Evolutionary conservation across 2,329 filamentous ascomycete genomes (phyloP).

Genomic region (Penicillium sp.): DNA sequence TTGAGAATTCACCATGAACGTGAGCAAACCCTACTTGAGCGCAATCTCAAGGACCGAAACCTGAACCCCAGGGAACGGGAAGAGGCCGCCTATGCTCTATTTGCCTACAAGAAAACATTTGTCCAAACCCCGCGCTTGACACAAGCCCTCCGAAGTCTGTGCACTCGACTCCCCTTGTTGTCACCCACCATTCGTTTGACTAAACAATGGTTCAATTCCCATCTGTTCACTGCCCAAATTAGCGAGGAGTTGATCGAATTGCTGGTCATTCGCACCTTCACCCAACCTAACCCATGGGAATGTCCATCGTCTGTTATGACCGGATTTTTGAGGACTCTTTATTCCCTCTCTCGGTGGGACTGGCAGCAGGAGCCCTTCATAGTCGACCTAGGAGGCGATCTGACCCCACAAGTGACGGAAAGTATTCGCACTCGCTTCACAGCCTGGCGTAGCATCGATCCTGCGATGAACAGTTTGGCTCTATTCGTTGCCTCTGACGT

Average conservation of each 20-base stretch:
- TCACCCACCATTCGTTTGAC: conserved; percentile 79
- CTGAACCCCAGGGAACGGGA: conserved; percentile 65
- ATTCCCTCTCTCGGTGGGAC: conserved; percentile 83
- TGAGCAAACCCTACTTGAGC: conserved; percentile 76
- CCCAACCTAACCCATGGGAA: conserved; percentile 77
- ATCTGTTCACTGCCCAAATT: conserved; percentile 76
- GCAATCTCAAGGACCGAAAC: conserved; percentile 72
- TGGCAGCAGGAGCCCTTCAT: conserved; percentile 83
- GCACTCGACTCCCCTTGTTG: conserved; percentile 74
- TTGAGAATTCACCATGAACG: conserved; percentile 86
- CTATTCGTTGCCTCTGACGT: conserved; percentile 79
- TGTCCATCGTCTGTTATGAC: conserved; percentile 72
- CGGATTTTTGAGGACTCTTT: conserved; percentile 77
- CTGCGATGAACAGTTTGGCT: conserved; percentile 77
- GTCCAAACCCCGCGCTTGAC: conserved; percentile 73
- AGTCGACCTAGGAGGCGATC: conserved; percentile 66
- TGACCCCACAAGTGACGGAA: conserved; percentile 61
- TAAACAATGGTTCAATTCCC: conserved; percentile 85
- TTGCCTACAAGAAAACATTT: conserved; percentile 69
- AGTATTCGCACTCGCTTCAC: conserved; percentile 70
- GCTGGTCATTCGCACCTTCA: conserved; percentile 72
- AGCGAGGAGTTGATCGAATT: conserved; percentile 81
- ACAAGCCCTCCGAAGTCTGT: conserved; percentile 75
- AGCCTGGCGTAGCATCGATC: conserved; percentile 84
- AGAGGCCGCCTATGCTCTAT: conserved; percentile 67